Evolutionary conservation across 2,329 filamentous ascomycete species (phyloP).

Genomic region (Hymenoscyphus infarciens): DNA sequence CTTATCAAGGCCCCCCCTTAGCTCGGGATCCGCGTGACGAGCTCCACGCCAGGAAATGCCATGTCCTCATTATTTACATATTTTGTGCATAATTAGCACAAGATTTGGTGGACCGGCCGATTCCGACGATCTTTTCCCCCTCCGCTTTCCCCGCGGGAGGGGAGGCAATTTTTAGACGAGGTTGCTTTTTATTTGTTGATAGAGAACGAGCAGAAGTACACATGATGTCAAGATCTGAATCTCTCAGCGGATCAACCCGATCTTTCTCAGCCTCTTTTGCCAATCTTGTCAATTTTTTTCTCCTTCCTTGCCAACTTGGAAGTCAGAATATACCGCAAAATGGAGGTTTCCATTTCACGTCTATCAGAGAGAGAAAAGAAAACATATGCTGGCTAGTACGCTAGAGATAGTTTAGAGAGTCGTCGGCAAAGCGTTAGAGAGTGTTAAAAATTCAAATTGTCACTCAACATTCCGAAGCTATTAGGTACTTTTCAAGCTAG

Average conservation of each 20-base stretch:
- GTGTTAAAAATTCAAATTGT: no score
- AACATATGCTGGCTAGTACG: no score
- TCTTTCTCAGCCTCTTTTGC: neutral
- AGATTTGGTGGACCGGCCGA: neutral
- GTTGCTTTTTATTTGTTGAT: neutral
- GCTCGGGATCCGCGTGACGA: constrained; percentile 7
- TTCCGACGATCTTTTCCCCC: neutral
- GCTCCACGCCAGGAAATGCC: neutral
- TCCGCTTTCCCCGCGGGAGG: neutral
- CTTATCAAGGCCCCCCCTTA: constrained; percentile 11
- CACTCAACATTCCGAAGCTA: no score
- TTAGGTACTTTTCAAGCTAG: no score
- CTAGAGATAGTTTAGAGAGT: no score
- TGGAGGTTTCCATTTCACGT: neutral
- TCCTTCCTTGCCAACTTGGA: neutral
- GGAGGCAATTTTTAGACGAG: neutral
- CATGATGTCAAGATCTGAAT: constrained; percentile 1
- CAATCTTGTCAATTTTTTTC: neutral
- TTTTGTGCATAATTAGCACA: neutral
- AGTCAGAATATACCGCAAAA: neutral
- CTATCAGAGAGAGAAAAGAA: neutral
- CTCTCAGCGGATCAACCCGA: neutral
- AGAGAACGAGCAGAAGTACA: neutral
- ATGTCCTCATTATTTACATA: neutral
- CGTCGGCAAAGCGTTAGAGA: no score